A percentile compares a stretch with the other conserved stretches of the same genome.
Conservation (phyloP, 306 rosid species). For the Delonix regia region DNA sequence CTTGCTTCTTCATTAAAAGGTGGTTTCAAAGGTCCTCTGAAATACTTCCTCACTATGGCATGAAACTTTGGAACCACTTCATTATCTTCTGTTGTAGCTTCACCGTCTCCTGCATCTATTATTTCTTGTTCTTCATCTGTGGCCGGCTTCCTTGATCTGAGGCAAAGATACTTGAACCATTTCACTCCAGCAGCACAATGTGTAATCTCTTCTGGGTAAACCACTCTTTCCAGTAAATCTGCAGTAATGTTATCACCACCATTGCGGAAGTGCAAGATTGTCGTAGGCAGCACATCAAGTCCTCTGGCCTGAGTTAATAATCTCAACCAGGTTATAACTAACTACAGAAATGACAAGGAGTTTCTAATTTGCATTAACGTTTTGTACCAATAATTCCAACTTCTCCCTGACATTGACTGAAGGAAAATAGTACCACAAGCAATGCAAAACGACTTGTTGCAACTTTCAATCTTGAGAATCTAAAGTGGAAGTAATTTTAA, state of each 20-base stretch:
- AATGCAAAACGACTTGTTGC: background rate
- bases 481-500: background rate
- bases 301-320: constrained; percentile 72
- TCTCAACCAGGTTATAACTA: constrained; percentile 23
- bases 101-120: constrained; percentile 29
- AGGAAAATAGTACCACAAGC: background rate
- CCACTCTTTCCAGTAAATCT: constrained; percentile 72
- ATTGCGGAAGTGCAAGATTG: constrained; percentile 64
- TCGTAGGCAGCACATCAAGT: constrained; percentile 82
- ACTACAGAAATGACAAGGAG: background rate
- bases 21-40: constrained; percentile 88
- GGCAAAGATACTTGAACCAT: constrained; percentile 80
- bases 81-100: constrained; percentile 33
- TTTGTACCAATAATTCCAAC: background rate
- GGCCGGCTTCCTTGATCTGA: constrained; percentile 37
- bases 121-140: constrained; percentile 29
- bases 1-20: constrained; percentile 84
- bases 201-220: constrained; percentile 84
- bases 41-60: constrained; percentile 61
- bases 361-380: background rate
- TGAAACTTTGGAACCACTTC: constrained; percentile 70
- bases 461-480: background rate
- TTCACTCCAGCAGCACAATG: constrained; percentile 89
- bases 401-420: background rate
- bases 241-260: constrained; percentile 75